phyloP scores from a whole-genome alignment of 441 rosid species.

The Mallotus repandus region DNA sequence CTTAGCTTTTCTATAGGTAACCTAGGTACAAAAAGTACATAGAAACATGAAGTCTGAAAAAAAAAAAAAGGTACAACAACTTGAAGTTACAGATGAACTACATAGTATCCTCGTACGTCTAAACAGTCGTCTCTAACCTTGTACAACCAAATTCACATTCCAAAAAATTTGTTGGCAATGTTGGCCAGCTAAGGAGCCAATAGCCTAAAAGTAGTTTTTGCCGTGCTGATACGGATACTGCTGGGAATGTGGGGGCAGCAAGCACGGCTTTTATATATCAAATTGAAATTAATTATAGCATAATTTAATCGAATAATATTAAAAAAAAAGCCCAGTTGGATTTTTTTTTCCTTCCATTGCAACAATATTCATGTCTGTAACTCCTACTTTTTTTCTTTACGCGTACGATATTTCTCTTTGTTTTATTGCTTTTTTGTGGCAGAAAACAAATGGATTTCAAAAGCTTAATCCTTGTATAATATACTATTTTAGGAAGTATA shows the following conservation, averaged over 20 bases:
- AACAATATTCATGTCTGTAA: background rate
- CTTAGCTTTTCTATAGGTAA: too few species aligned
- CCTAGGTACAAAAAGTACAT: too few species aligned
- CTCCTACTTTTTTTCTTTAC: background rate
- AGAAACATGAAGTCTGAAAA: too few species aligned
- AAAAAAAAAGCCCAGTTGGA: background rate
- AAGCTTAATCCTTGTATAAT: background rate
- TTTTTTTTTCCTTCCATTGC: background rate
- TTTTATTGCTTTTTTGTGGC: background rate
- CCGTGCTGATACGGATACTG: background rate
- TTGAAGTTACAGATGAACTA: too few species aligned
- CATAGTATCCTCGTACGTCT: too few species aligned
- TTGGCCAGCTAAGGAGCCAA: background rate
- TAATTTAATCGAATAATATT: too few species aligned
- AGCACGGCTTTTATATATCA: background rate
- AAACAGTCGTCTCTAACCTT: too few species aligned
- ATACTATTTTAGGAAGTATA: background rate
- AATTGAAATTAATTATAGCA: background rate
- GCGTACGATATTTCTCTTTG: background rate
- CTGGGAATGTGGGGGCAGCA: constrained; percentile 14
- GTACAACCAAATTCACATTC: too few species aligned
- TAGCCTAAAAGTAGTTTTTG: background rate
- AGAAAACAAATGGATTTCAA: background rate
- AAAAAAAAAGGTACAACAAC: too few species aligned
- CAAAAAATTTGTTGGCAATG: background rate